A percentile compares a stretch with the other conserved stretches of the same genome.
Evolutionary conservation across 805 yeast genomes (phyloP).

Genomic region (Ogataea sp.): DNA sequence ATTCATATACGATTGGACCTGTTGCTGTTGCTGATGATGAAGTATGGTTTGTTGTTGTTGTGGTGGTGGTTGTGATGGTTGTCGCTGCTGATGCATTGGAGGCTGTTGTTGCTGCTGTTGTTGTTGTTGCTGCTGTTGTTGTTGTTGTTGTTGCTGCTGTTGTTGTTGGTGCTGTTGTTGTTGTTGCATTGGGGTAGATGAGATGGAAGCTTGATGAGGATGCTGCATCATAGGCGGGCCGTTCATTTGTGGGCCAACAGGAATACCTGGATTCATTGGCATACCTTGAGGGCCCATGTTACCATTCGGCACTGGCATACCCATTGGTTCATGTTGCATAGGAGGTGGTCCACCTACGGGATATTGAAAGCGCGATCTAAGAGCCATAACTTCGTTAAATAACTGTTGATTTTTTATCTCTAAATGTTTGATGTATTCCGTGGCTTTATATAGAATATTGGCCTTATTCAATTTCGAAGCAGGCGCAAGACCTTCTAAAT

Average conservation of each 20-base stretch:
- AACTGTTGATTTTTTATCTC: conserved; percentile 50
- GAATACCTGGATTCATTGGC: too few species aligned
- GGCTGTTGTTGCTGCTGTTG: not conserved
- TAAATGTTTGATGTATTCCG: conserved; percentile 70
- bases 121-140: conserved; percentile 1
- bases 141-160: conserved; percentile 3
- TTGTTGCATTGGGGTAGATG: too few species aligned
- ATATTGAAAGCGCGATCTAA: conserved; percentile 24
- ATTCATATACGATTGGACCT: not conserved
- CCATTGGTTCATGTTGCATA: not conserved
- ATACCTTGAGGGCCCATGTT: too few species aligned
- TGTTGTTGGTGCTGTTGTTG: conserved; percentile 3
- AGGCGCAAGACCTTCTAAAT: conserved; percentile 68
- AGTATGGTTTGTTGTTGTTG: not conserved
- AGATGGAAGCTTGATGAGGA: conserved; percentile 2
- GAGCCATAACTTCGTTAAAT: conserved; percentile 42
- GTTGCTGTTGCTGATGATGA: conserved; percentile 1
- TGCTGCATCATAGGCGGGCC: not conserved
- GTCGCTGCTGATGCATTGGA: conserved; percentile 1
- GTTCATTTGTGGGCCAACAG: too few species aligned
- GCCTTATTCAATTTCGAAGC: conserved; percentile 74
- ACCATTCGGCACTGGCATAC: too few species aligned
- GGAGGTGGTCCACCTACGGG: too few species aligned
- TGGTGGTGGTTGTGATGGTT: not conserved
- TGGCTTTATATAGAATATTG: conserved; percentile 66